These are phyloP conservation scores for Aspergillus bombycis DNA, from an alignment of 2,329 filamentous ascomycete genomes.

Conservation along the genomic window DNA sequence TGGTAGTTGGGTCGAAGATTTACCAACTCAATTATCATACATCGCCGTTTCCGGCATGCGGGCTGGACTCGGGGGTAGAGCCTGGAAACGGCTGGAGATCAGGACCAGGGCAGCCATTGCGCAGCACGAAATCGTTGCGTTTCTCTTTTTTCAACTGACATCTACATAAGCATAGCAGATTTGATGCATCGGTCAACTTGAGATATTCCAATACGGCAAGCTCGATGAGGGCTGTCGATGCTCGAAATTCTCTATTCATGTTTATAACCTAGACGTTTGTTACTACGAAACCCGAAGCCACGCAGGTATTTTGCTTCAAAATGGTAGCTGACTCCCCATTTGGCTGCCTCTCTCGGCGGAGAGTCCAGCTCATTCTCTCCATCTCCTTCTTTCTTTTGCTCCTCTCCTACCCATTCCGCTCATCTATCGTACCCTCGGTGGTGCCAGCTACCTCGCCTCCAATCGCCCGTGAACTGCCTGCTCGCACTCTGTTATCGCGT, in stretches of 20 bases:
- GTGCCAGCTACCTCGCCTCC: not conserved
- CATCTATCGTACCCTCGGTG: conserved; percentile 1
- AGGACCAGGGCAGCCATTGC: not conserved
- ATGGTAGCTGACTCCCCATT: not conserved
- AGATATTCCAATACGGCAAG: not conserved
- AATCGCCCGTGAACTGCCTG: conserved; percentile 8
- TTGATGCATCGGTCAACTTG: not conserved
- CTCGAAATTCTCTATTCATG: not conserved
- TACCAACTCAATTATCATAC: not conserved
- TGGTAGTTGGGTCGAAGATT: too few relatives aligned
- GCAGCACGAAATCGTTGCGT: not conserved
- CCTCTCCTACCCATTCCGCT: conserved; percentile 7
- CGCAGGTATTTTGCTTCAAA: too few relatives aligned
- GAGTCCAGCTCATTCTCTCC: not conserved
- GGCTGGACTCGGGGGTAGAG: not conserved
- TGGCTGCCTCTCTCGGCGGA: conserved; percentile 1
- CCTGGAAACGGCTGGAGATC: not conserved
- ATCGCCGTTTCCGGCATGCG: conserved; percentile 2
- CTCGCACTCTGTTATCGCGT: conserved; percentile 17
- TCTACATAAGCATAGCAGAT: not conserved
- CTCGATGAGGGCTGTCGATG: not conserved
- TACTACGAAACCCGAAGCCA: not conserved
- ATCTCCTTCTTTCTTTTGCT: not conserved
- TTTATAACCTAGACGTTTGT: not conserved
- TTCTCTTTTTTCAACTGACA: not conserved